Percentiles rank a stretch among this genome's conserved stretches.
Evolutionary conservation across 2,329 filamentous ascomycete species (phyloP).

Genomic region (Scedosporium boydii): DNA sequence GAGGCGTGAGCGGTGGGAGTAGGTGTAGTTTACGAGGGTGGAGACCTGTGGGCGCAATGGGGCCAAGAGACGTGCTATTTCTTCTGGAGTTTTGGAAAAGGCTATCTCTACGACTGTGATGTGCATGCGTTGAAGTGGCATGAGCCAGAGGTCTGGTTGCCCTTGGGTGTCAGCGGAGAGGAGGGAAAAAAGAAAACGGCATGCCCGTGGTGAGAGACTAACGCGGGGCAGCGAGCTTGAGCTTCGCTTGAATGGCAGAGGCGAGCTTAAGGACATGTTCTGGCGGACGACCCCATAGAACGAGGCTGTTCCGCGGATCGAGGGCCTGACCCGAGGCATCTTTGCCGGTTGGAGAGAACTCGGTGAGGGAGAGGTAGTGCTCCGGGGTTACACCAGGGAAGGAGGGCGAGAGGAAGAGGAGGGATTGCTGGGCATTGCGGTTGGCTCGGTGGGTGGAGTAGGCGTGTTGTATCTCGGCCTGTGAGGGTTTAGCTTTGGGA

Average conservation of each 20-base stretch:
- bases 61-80: constrained; percentile 56
- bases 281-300: constrained; percentile 82
- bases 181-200: background rate
- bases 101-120: constrained; percentile 77
- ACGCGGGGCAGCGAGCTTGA: constrained; percentile 61
- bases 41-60: constrained; percentile 46
- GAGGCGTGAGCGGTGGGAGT: constrained; percentile 59
- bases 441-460: constrained; percentile 67
- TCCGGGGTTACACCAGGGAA: constrained; percentile 70
- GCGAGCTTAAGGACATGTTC: constrained; percentile 60
- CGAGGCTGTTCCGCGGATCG: constrained; percentile 73
- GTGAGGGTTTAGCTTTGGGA: background rate
- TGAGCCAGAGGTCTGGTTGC: constrained; percentile 66
- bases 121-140: constrained; percentile 71
- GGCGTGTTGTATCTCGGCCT: constrained; percentile 56
- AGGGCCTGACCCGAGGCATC: constrained; percentile 49
- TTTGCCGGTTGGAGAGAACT: constrained; percentile 61
- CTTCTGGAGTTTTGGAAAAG: constrained; percentile 62
- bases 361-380: constrained; percentile 16
- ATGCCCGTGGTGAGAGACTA: constrained; percentile 21
- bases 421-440: constrained; percentile 67
- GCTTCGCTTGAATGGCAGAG: constrained; percentile 54
- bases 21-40: constrained; percentile 56
- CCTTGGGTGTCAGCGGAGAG: background rate
- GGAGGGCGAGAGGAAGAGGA: constrained; percentile 57